Base-by-base conservation (phyloP, 2,329 filamentous ascomycete genomes). In the Zarea fungicola region DNA sequence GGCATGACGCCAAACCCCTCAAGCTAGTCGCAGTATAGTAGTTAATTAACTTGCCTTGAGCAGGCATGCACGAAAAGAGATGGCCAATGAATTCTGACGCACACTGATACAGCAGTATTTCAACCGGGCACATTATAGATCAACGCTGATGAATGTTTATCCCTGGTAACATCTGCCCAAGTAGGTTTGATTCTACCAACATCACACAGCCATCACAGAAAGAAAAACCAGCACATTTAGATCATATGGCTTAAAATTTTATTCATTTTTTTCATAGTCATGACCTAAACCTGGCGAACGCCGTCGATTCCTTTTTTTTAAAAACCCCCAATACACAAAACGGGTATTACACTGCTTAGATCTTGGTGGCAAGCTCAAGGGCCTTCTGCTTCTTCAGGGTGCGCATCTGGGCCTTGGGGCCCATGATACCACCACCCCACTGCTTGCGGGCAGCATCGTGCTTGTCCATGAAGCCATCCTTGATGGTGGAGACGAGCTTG, bases 391-490 rank as follows among this genome's bases (percentile, higher is more conserved):
- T 89, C 87, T 96, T 96, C 73, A 76, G 73, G 56, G 75, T 80
- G 67, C 76, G 76, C 75, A 80, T 81, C 74, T 82, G 83, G 69
- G 93, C 91, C 89, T 99, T 99, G 71, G 85, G 80, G 67, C 93
- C 80, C 91, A 99, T 96, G 79, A 99, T 96, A 75, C 95, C 95
- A 83, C 93, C 93, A 78, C 95, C 93, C 93, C 95, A 99, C 77
- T 92, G 88, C 72, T 87, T 85, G 75, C 89, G 87, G 65, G 81
- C 75, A 69, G 90, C 87, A 77, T 97, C 92, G 73, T 88, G 88
- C 84, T 95, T 95, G 75, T 95, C 90, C 65, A 88, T 76, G 83
- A 95, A 99, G 62, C 92, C 93, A 67, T 97, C 92, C 86, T 99
- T 97, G 83, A 99, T 80, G 70, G 93, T 84, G 59, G 87, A 87